Evolutionary conservation across 169 alveolate genomes (phyloP).

Genomic region (Plasmodium inui): DNA sequence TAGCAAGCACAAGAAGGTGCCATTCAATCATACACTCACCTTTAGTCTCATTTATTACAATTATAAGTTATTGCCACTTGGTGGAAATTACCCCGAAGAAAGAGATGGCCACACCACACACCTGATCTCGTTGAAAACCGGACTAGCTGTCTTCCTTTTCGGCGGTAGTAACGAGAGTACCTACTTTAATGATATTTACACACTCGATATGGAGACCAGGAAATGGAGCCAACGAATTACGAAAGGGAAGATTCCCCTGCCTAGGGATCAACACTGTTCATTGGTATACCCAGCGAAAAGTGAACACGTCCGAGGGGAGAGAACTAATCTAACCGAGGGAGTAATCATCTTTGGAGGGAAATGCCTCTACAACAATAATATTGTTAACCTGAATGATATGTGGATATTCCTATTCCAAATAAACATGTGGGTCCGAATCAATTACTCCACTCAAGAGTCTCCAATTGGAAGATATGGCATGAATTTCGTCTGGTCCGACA

Average conservation of each 20-base stretch:
- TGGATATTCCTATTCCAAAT: constrained; percentile 88
- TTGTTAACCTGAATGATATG: constrained; percentile 89
- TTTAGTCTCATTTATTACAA: constrained; percentile 87
- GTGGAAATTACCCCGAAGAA: constrained; percentile 88
- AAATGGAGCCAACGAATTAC: constrained; percentile 79
- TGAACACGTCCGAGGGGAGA: constrained; percentile 83
- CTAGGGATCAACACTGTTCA: constrained; percentile 90
- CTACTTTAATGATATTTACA: constrained; percentile 87
- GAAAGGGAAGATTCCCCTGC: constrained; percentile 86
- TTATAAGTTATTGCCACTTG: constrained; percentile 83
- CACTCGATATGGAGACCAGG: constrained; percentile 87
- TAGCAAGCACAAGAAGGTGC: constrained; percentile 82
- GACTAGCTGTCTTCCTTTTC: constrained; percentile 85
- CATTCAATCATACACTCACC: constrained; percentile 85
- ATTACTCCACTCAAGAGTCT: constrained; percentile 80
- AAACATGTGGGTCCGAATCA: constrained; percentile 90
- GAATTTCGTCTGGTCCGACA: constrained; percentile 90
- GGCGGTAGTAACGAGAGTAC: constrained; percentile 88
- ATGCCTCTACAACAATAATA: constrained; percentile 77
- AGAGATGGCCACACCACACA: constrained; percentile 90
- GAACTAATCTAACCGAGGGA: constrained; percentile 72
- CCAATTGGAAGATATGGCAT: constrained; percentile 92
- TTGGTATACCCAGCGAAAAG: constrained; percentile 89
- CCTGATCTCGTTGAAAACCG: constrained; percentile 82
- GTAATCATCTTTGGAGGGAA: constrained; percentile 73